Evolutionary conservation across 2,329 filamentous ascomycete species (phyloP), one percentile per base, ranked within the genome.

Genomic region (Talaromyces islandicus): DNA sequence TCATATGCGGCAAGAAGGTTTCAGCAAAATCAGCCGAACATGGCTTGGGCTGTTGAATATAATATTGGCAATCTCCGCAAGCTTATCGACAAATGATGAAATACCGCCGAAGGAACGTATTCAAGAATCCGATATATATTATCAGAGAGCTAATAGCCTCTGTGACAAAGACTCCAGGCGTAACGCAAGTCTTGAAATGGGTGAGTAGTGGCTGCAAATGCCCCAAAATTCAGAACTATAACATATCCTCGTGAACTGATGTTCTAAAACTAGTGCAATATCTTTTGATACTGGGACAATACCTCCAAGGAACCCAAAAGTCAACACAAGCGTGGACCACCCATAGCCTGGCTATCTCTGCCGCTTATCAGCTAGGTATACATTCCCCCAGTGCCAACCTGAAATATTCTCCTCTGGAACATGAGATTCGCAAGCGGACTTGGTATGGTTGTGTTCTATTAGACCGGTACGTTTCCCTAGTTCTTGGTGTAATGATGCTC

Each of bases 291-390:
- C 74, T 79, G 64, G 76, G 76, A 4, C 79, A 81, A 52, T 84
- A 84, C 60, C 72, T 84, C 0, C 81, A 85, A 64, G 81, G 82
- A 1, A 83, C 81, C 0, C 79, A 82, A 43, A 78, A 77, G 24
- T 83, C 81, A 0, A 72, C 82, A 1, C 77, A 83, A 59, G 78
- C 82, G 1, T 85, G 82, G 81, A 80, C 75, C 0, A 73, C 80
- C 0, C 83, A 85, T 63, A 81, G 83, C 0, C 71, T 84, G 0
- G 77, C 81, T 0, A 76, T 84, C 2, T 80, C 77, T 60, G 77
- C 78, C 0, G 81, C 82, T 0, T 70, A 81, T 27, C 78, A 82
- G 32, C 69, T 85, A 2, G 82, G 82, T 0, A 66, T 85, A 0
- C 82, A 85, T 60, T 82, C 78, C 0, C 68, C 68, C 2, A 66